A percentile compares a stretch with the other conserved stretches of the same genome.
These are phyloP conservation scores for Thozetella sp. DNA, from an alignment of 495 filamentous ascomycete genomes.

Conservation along the genomic window DNA sequence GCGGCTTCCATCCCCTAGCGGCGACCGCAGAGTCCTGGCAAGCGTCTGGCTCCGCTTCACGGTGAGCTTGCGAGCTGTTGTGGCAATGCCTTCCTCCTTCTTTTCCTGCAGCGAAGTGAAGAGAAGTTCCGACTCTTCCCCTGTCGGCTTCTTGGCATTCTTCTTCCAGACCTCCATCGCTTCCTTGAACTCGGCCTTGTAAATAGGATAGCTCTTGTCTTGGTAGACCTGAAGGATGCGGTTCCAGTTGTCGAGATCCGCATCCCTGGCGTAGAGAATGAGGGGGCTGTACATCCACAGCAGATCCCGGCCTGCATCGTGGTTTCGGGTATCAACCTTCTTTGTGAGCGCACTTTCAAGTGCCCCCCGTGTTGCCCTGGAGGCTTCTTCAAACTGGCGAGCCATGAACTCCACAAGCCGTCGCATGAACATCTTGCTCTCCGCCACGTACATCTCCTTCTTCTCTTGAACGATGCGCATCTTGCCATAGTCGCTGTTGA, in stretches of 20 bases:
- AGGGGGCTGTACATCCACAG: constrained; percentile 86
- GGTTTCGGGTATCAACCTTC: constrained; percentile 55
- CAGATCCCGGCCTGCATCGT: constrained; percentile 50
- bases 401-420: constrained; percentile 80
- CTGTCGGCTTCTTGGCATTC: constrained; percentile 72
- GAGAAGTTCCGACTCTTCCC: constrained; percentile 84
- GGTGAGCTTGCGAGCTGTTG: constrained; percentile 85
- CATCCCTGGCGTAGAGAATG: constrained; percentile 82
- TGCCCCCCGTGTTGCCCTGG: constrained; percentile 63
- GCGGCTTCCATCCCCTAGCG: constrained; percentile 65
- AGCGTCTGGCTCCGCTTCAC: constrained; percentile 83
- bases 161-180: constrained; percentile 83
- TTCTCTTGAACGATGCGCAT: constrained; percentile 95
- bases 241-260: constrained; percentile 80
- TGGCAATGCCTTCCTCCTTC: constrained; percentile 69
- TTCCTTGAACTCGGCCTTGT: constrained; percentile 81
- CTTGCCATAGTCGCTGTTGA: constrained; percentile 80
- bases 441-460: constrained; percentile 79
- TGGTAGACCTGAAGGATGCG: constrained; percentile 79
- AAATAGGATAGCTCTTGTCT: constrained; percentile 69
- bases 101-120: constrained; percentile 90
- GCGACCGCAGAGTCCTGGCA: constrained; percentile 75
- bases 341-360: constrained; percentile 52
- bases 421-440: constrained; percentile 72
- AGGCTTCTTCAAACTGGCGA: constrained; percentile 74